Conservation (phyloP, 2,329 filamentous ascomycete species). For the Sphaceloma murrayae region DNA sequence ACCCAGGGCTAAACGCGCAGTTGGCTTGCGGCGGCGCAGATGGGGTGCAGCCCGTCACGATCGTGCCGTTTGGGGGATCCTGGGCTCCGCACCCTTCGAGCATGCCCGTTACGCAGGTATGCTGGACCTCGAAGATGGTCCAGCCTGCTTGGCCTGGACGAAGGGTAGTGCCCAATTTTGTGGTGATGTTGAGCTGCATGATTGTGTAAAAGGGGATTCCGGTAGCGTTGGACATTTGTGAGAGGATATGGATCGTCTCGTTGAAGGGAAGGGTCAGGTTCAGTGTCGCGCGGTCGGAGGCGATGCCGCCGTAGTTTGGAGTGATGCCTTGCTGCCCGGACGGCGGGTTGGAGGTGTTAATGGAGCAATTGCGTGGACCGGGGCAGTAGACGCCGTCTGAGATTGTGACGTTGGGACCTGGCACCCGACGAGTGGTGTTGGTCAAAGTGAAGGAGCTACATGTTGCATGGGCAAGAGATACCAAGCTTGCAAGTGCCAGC, state of each 20-base stretch:
- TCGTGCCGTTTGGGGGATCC: not conserved
- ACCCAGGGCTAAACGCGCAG: not conserved
- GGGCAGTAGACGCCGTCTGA: constrained; percentile 1
- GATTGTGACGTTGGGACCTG: constrained; percentile 3
- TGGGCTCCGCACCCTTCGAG: not conserved
- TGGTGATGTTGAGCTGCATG: constrained; percentile 3
- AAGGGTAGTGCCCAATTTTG: not conserved
- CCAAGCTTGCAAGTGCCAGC: no score
- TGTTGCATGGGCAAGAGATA: not conserved
- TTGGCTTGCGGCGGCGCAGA: not conserved
- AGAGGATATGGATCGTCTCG: constrained; percentile 1
- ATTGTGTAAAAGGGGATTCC: not conserved
- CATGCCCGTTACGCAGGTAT: not conserved
- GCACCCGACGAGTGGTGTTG: not conserved
- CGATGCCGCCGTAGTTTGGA: not conserved
- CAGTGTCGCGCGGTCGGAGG: not conserved
- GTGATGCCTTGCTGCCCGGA: not conserved
- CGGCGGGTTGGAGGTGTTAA: not conserved
- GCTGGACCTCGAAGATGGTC: not conserved
- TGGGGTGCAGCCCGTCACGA: not conserved
- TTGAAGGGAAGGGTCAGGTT: constrained; percentile 2
- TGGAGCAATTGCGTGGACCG: constrained; percentile 1
- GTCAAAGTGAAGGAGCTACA: not conserved
- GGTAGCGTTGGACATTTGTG: not conserved
- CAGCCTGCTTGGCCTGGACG: not conserved